Base-by-base conservation (phyloP, 495 filamentous ascomycete genomes). In the Elaphomyces granulatus region DNA sequence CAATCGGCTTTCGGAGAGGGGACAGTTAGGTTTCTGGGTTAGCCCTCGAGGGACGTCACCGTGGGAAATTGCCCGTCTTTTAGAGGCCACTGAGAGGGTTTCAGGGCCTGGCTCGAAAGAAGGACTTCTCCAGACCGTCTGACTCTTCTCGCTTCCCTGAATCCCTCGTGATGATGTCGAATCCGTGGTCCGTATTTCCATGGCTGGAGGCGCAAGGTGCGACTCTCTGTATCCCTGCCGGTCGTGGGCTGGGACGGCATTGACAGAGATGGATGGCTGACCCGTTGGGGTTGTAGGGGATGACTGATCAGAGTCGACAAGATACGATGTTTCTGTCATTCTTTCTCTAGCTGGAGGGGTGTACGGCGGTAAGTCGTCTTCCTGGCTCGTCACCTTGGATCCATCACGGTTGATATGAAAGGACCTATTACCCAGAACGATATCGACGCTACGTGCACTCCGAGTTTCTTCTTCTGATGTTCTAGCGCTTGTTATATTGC, bases 101-200 rank as follows among this genome's bases (percentile, higher is more conserved):
- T 46, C 44, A 15, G 32, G 32, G 16, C 44, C 44, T 10, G 44
- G 41, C 8, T 41, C 37, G 32, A 45, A 46, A 18, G 44, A 46
- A 23, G 44, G 44, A 15, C 28, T 42, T 15, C 38, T 28, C 23
- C 23, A 28, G 12, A 28, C 23, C 23, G 23, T 28, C 12, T 28
- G 23, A 6, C 23, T 28, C 6, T 28, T 28, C 6, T 28, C 6
- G 23, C 12, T 28, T 12, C 6, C 23, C n/a, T n/a, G n/a, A n/a
- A n/a, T n/a, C n/a, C n/a, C n/a, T n/a, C n/a, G n/a, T n/a, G n/a
- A n/a, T n/a, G 23, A 28, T 28, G 6, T 12, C 23, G 23, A 28
- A 12, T 12, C 12, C 12, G 23, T 12, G 12, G 23, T 12, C 6
- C 23, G 23, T 6, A 6, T 12, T 12, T 28, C 23, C 6, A 28